A percentile compares a stretch with the other conserved stretches of the same genome.
Evolutionary conservation across 2,329 filamentous ascomycete genomes (phyloP).

Genomic region (Epichloe sp.): DNA sequence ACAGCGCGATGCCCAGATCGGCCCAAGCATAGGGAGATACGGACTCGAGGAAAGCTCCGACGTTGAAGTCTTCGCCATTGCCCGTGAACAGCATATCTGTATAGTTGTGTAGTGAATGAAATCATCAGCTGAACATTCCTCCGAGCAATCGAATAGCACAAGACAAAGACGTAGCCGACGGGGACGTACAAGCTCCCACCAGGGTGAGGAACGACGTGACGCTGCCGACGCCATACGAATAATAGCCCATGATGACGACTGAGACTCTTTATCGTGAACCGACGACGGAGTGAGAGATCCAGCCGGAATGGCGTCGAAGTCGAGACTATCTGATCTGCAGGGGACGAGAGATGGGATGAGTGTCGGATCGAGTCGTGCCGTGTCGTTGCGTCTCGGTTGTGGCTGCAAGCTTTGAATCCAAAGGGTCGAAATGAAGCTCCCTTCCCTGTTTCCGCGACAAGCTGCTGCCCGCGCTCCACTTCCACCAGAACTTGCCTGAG

Average conservation of each 20-base stretch:
- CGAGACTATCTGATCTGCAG: neutral
- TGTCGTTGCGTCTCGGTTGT: neutral
- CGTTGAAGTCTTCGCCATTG: conserved; percentile 91
- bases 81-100: conserved; percentile 98
- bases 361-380: neutral
- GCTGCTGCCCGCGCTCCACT: neutral
- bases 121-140: neutral
- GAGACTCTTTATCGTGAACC: neutral
- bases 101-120: conserved; percentile 24
- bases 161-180: no score
- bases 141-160: neutral
- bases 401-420: neutral
- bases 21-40: conserved; percentile 94
- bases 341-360: neutral
- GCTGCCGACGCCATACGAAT: conserved; percentile 57
- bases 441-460: neutral
- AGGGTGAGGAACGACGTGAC: conserved; percentile 55
- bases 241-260: conserved; percentile 50
- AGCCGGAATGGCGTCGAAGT: neutral
- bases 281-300: neutral
- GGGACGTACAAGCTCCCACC: conserved; percentile 61
- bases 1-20: conserved; percentile 76
- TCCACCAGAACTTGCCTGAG: neutral
- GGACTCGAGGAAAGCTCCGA: conserved; percentile 87
- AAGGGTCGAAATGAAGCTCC: neutral